phyloP scores from a whole-genome alignment of 257 asterid genomes.

The Catharanthus roseus region DNA sequence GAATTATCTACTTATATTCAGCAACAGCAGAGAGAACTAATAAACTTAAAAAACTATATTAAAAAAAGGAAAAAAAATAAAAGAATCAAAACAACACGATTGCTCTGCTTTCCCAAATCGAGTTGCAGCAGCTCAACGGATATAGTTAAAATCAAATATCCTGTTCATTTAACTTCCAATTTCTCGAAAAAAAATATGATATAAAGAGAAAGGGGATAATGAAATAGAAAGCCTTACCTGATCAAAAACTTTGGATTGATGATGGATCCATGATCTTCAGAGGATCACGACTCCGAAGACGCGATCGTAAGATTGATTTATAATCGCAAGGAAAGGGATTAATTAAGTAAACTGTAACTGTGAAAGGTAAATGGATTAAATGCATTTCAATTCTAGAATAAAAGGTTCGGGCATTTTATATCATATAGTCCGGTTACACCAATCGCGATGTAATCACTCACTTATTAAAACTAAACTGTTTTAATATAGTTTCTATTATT shows the following conservation, averaged over 20 bases:
- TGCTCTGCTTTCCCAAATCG: not conserved
- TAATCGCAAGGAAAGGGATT: not conserved
- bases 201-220: not conserved
- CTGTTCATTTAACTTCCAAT: not conserved
- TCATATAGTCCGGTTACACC: no score
- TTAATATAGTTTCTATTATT: no score
- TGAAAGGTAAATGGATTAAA: not conserved
- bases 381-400: not conserved
- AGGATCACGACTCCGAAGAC: not conserved
- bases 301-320: not conserved
- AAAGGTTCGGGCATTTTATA: no score
- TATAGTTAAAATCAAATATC: not conserved
- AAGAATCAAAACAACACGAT: not conserved
- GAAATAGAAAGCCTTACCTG: not conserved
- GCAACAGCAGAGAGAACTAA: not conserved
- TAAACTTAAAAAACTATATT: not conserved
- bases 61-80: not conserved
- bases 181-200: not conserved
- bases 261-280: not conserved
- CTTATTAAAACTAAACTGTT: no score
- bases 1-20: not conserved
- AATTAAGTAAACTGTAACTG: not conserved
- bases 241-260: not conserved
- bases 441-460: no score
- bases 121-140: not conserved